A percentile compares a stretch with the other conserved stretches of the same genome.
Conservation (phyloP, 805 yeast genomes). For the Myxozyma geophila region DNA sequence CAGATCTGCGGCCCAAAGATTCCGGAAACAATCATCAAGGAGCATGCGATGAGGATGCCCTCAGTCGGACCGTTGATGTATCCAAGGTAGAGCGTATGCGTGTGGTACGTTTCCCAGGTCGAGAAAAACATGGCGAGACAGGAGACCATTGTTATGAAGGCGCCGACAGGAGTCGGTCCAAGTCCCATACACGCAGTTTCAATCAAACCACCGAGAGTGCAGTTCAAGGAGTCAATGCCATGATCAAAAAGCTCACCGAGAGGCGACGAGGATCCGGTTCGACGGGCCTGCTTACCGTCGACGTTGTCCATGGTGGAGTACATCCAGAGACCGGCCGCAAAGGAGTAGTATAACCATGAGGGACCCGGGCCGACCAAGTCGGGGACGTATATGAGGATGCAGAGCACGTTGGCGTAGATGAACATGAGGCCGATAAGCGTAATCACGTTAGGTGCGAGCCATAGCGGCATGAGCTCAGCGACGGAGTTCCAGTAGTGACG, state of each 20-base stretch:
- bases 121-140: constrained; percentile 53
- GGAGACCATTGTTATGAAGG: constrained; percentile 74
- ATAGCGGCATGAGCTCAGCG: constrained; percentile 77
- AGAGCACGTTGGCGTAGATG: constrained; percentile 62
- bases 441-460: constrained; percentile 94
- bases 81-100: constrained; percentile 67
- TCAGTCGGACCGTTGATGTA: constrained; percentile 95
- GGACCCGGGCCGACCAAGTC: constrained; percentile 64
- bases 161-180: constrained; percentile 78
- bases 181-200: constrained; percentile 77
- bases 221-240: constrained; percentile 74
- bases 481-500: constrained; percentile 86
- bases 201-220: constrained; percentile 76
- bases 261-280: constrained; percentile 90
- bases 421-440: constrained; percentile 80
- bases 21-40: constrained; percentile 67
- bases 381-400: constrained; percentile 76
- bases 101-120: constrained; percentile 40
- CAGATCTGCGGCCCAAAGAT: constrained; percentile 70
- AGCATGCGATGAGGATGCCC: constrained; percentile 74
- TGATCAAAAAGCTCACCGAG: constrained; percentile 95
- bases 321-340: constrained; percentile 81
- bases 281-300: constrained; percentile 93
- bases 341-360: constrained; percentile 74
- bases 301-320: constrained; percentile 97